A percentile compares a stretch with the other conserved stretches of the same genome.
Evolutionary conservation across 1,284 basidiomycete species (phyloP).

Genomic region (Austroboletus novae-zelandiae): DNA sequence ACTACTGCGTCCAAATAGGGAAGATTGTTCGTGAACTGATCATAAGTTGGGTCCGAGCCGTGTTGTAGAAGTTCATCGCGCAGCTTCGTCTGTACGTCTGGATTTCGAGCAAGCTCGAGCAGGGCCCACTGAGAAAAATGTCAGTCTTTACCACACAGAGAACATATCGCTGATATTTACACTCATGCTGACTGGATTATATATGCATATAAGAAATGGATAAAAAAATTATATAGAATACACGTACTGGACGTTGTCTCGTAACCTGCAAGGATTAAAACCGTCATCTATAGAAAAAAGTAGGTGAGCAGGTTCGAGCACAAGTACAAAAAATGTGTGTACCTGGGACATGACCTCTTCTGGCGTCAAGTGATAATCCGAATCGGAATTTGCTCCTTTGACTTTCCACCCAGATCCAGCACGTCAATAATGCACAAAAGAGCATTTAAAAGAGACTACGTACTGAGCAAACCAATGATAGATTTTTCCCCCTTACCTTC

Average conservation of each 20-base stretch:
- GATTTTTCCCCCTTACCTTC: conserved; percentile 43
- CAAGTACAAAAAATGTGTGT: background rate
- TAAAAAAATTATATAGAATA: background rate
- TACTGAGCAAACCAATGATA: conserved; percentile 38
- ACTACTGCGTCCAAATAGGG: background rate
- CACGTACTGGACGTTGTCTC: conserved; percentile 39
- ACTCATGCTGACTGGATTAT: conserved; percentile 23
- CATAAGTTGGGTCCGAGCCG: conserved; percentile 25
- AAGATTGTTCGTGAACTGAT: conserved; percentile 11
- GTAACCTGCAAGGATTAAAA: conserved; percentile 39
- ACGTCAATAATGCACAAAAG: background rate
- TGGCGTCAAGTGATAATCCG: conserved; percentile 50
- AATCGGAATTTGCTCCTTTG: conserved; percentile 39
- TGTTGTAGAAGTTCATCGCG: conserved; percentile 37
- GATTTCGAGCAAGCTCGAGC: conserved; percentile 23
- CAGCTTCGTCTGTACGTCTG: conserved; percentile 34
- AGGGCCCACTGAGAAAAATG: conserved; percentile 23
- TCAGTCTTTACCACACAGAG: background rate
- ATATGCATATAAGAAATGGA: background rate
- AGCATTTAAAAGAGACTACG: background rate
- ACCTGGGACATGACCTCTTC: conserved; percentile 66
- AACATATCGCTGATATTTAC: conserved; percentile 3
- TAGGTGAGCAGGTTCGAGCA: background rate
- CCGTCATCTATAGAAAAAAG: conserved; percentile 28
- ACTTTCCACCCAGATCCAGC: background rate